These are phyloP conservation scores for Ananas comosus DNA, from an alignment of 176 grass and related monocot species.

Conservation along the genomic window DNA sequence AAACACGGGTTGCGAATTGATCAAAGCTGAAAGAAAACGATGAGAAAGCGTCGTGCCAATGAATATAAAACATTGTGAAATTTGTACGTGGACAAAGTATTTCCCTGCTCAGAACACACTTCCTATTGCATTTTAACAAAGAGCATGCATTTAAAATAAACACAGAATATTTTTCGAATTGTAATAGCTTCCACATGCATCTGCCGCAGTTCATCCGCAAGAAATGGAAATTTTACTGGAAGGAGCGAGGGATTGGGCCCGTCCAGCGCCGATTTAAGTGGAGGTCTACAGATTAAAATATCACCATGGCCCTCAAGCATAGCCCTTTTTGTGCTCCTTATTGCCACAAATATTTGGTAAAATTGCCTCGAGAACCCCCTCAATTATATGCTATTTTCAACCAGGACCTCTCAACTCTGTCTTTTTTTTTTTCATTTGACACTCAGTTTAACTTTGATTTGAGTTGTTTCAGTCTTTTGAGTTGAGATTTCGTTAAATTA, in stretches of 20 bases:
- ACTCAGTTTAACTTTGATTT: background rate
- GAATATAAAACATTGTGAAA: too few species aligned
- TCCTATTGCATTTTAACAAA: too few species aligned
- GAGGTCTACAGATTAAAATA: conserved; percentile 1
- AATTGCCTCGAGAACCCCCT: background rate
- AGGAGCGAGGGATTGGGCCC: conserved; percentile 17
- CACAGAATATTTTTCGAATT: background rate
- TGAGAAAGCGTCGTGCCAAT: too few species aligned
- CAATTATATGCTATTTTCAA: background rate
- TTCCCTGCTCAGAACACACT: too few species aligned
- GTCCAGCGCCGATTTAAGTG: conserved; percentile 15
- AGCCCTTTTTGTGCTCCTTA: background rate
- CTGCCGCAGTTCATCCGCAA: conserved; percentile 19
- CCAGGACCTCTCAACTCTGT: too few species aligned
- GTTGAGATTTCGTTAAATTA: background rate
- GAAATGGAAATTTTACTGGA: conserved; percentile 25
- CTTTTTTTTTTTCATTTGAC: too few species aligned
- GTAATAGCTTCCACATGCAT: background rate
- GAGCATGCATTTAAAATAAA: too few species aligned
- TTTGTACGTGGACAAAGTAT: too few species aligned
- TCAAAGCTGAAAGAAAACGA: too few species aligned
- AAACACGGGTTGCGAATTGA: too few species aligned
- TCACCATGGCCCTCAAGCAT: conserved; percentile 6
- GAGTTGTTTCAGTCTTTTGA: background rate
- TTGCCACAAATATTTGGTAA: background rate